Evolutionary conservation across 2,329 filamentous ascomycete genomes (phyloP).

Genomic region (Diaporthe amygdali): DNA sequence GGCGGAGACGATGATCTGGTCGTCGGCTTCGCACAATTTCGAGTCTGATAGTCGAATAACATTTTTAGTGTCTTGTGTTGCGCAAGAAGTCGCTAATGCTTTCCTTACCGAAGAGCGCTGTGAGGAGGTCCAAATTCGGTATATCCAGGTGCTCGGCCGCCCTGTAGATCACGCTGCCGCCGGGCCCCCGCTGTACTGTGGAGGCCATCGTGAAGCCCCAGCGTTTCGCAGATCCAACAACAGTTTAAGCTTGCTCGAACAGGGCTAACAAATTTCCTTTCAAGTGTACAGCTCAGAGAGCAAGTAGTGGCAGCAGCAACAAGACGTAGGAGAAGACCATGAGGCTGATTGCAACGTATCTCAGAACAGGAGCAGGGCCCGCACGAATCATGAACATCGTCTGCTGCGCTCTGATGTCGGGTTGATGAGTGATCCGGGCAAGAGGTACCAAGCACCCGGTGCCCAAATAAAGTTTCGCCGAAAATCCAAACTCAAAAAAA

Average conservation of each 20-base stretch:
- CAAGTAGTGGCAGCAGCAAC: not conserved
- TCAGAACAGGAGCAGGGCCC: not conserved
- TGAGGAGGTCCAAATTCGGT: conserved; percentile 48
- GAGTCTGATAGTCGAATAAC: conserved; percentile 35
- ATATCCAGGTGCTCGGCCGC: conserved; percentile 37
- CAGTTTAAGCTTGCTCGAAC: not conserved
- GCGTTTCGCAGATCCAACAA: not conserved
- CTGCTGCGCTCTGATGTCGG: not conserved
- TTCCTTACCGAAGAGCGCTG: conserved; percentile 47
- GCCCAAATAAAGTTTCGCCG: not conserved
- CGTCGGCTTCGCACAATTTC: conserved; percentile 38
- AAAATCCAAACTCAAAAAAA: too few relatives aligned
- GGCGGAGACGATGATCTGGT: conserved; percentile 59
- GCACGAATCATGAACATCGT: conserved; percentile 3
- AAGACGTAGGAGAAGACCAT: not conserved
- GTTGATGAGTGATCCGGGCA: not conserved
- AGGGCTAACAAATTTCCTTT: not conserved
- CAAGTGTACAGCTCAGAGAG: not conserved
- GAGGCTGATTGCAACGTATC: conserved; percentile 1
- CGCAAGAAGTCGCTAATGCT: not conserved
- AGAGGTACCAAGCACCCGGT: not conserved
- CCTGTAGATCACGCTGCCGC: conserved; percentile 44
- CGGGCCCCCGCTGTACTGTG: conserved; percentile 33
- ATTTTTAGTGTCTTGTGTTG: conserved; percentile 25
- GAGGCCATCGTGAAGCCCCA: conserved; percentile 31